Percentiles rank a stretch among this genome's conserved stretches.
Evolutionary conservation across 78 protist species (phyloP).

Genomic region (Emiliania huxleyi): DNA sequence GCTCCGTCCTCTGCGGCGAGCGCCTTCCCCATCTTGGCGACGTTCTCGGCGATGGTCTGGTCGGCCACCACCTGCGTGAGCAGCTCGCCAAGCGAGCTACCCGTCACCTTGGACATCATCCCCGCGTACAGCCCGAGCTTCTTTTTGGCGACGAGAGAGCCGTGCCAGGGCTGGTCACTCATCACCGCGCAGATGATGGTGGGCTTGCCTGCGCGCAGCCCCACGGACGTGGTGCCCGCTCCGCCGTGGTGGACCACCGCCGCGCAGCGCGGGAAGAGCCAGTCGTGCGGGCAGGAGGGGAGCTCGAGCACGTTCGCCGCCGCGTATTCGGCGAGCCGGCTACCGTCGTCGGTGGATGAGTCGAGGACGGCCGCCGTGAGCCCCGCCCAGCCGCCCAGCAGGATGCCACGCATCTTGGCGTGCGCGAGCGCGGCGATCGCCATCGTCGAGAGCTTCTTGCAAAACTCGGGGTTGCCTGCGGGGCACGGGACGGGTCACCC

Average conservation of each 20-base stretch:
- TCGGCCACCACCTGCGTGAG: too few species aligned
- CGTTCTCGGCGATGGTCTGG: too few species aligned
- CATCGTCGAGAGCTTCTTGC: not conserved
- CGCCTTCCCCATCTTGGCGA: too few species aligned
- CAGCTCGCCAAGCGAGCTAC: too few species aligned
- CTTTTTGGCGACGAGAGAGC: too few species aligned
- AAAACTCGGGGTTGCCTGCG: not conserved
- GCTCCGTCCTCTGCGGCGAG: too few species aligned
- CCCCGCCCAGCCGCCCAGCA: not conserved
- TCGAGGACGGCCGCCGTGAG: not conserved
- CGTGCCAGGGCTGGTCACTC: not conserved
- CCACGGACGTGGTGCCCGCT: slow-evolving; percentile 79
- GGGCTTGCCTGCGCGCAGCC: slow-evolving; percentile 60
- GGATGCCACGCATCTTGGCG: not conserved
- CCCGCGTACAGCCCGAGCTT: too few species aligned
- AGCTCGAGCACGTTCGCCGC: too few species aligned
- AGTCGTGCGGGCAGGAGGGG: slow-evolving; percentile 53
- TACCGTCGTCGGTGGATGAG: not conserved
- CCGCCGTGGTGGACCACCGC: slow-evolving; percentile 79
- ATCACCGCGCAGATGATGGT: slow-evolving; percentile 70
- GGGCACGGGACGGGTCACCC: too few species aligned
- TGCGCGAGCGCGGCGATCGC: not conserved
- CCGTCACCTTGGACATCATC: too few species aligned
- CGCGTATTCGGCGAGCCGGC: too few species aligned
- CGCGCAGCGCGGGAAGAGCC: slow-evolving; percentile 64